These are phyloP conservation scores for Hymenoscyphus infarciens DNA, from an alignment of 2,329 filamentous ascomycete genomes.

Conservation along the genomic window DNA sequence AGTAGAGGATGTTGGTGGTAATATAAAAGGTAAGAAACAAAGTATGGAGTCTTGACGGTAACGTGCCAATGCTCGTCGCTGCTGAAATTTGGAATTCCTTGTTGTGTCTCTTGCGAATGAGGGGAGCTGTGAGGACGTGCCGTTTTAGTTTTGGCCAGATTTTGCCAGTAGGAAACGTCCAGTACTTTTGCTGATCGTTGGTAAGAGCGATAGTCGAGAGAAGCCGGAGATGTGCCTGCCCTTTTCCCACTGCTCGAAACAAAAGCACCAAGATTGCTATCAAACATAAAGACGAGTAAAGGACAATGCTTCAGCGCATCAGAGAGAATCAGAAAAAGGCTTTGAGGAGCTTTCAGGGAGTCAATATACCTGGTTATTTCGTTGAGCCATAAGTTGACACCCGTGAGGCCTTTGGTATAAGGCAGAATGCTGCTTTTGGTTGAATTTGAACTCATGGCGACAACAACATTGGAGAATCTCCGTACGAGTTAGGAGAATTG, in stretches of 20 bases:
- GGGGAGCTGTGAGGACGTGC: slow-evolving; percentile 63
- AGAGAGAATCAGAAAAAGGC: neutral
- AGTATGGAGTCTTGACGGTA: slow-evolving; percentile 72
- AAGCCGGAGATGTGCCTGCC: slow-evolving; percentile 6
- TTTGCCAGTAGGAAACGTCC: neutral
- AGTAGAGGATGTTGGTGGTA: slow-evolving; percentile 72
- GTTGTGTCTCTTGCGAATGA: slow-evolving; percentile 74
- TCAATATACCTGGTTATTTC: slow-evolving; percentile 10
- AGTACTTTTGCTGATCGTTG: slow-evolving; percentile 14
- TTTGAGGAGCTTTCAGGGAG: neutral
- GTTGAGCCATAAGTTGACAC: slow-evolving; percentile 19
- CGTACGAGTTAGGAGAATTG: neutral
- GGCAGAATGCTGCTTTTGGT: slow-evolving; percentile 12
- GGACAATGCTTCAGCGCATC: slow-evolving; percentile 4
- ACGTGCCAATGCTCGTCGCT: slow-evolving; percentile 66
- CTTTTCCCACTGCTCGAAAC: slow-evolving; percentile 6
- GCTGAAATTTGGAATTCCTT: slow-evolving; percentile 63
- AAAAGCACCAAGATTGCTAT: slow-evolving; percentile 13
- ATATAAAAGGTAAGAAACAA: slow-evolving; percentile 64
- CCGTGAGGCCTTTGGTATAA: slow-evolving; percentile 17
- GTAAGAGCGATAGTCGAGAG: slow-evolving; percentile 9
- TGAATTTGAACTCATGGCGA: neutral
- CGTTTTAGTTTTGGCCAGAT: slow-evolving; percentile 55
- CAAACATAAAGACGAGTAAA: slow-evolving; percentile 11
- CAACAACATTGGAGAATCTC: neutral